These are phyloP conservation scores for Daldinia sp. DNA, from an alignment of 2,329 filamentous ascomycete genomes.

Conservation along the genomic window DNA sequence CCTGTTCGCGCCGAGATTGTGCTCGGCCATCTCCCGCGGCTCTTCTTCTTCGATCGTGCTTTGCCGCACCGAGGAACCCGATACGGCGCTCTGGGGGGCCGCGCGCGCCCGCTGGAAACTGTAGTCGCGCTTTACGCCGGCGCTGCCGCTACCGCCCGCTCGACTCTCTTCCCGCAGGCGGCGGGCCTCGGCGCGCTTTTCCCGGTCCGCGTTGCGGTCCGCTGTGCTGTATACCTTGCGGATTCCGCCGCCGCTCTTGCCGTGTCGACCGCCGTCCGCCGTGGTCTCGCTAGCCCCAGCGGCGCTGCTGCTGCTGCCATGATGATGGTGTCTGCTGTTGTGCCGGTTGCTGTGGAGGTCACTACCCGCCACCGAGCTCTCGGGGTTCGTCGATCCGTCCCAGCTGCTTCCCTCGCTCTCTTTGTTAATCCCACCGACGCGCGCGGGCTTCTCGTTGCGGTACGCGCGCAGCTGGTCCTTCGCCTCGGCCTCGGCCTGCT, in stretches of 20 bases:
- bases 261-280: slow-evolving; percentile 9
- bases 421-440: slow-evolving; percentile 90
- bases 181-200: slow-evolving; percentile 67
- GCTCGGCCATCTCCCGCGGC: slow-evolving; percentile 40
- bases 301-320: slow-evolving; percentile 51
- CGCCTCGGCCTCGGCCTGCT: slow-evolving; percentile 71
- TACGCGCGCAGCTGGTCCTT: slow-evolving; percentile 82
- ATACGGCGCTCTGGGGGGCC: slow-evolving; percentile 35
- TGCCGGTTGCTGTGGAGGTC: slow-evolving; percentile 71
- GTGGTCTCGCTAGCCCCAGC: slow-evolving; percentile 58
- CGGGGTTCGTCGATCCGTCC: slow-evolving; percentile 78
- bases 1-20: slow-evolving; percentile 5
- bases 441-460: slow-evolving; percentile 85
- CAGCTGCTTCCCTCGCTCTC: slow-evolving; percentile 82
- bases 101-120: slow-evolving; percentile 62
- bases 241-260: slow-evolving; percentile 60
- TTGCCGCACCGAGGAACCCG: slow-evolving; percentile 20
- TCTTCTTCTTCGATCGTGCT: slow-evolving; percentile 51
- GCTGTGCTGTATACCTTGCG: slow-evolving; percentile 72
- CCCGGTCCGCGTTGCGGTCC: slow-evolving; percentile 65
- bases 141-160: slow-evolving; percentile 21
- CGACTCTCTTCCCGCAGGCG: slow-evolving; percentile 67
- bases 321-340: slow-evolving; percentile 50
- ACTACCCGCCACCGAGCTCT: slow-evolving; percentile 71
- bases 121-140: slow-evolving; percentile 60